Conservation (phyloP, 139 green algal species). For the Dunaliella sp. region DNA sequence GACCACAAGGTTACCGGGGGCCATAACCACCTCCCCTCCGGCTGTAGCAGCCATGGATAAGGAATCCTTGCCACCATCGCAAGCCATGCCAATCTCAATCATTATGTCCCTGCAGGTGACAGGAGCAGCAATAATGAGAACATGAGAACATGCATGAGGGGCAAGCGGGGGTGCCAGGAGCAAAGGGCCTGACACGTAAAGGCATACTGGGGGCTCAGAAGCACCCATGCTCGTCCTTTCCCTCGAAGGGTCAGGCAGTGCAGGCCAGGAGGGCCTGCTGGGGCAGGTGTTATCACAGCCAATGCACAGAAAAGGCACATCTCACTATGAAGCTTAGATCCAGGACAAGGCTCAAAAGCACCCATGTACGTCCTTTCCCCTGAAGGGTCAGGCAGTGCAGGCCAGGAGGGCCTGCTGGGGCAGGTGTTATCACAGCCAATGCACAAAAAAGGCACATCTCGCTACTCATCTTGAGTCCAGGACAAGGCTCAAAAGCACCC, state of each 20-base stretch:
- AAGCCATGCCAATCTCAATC: conserved; percentile 84
- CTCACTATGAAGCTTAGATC: not conserved
- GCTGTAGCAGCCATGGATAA: conserved; percentile 94
- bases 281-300: not conserved
- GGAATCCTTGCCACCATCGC: conserved; percentile 97
- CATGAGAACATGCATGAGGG: not conserved
- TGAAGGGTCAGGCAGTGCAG: not conserved
- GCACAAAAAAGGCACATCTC: not conserved
- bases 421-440: not conserved
- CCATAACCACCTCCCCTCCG: conserved; percentile 88
- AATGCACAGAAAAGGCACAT: not conserved
- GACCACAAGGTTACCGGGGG: conserved; percentile 94
- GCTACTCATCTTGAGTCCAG: not conserved
- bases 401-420: not conserved
- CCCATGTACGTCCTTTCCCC: not conserved
- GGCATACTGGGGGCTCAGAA: not conserved
- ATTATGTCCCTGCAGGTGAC: conserved; percentile 69
- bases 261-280: not conserved
- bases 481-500: not conserved
- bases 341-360: not conserved
- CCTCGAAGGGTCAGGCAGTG: not conserved
- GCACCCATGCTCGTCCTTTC: not conserved
- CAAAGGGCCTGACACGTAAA: not conserved
- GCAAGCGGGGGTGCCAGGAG: not conserved
- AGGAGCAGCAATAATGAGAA: not conserved